Base-by-base conservation (phyloP, 345 rosid species). In the Syzygium aromaticum region DNA sequence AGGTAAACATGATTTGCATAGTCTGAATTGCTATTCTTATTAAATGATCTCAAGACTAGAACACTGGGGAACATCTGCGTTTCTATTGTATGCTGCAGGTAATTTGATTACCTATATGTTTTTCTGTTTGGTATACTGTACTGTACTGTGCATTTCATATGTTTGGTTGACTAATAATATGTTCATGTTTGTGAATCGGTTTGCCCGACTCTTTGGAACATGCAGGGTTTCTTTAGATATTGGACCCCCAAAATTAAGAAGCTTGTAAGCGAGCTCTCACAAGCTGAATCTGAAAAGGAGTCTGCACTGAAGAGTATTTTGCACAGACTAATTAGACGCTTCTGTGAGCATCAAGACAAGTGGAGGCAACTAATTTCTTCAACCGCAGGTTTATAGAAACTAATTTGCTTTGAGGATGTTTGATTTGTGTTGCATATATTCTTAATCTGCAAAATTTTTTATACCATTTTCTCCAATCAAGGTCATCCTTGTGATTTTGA, bases 211-310 rank as follows among this genome's bases (percentile, higher is more conserved):
- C 85, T 84, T 52, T 52, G 86, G 85, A 64, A 30, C 84, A 73
- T 92, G 85, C 94, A 98, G 99, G 99, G 99, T 64, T 92, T 93
- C 89, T 94, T 88, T 89, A 94, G 99, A 86, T 96, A 96, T 90
- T 98, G 99, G 99, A 94, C 93, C 91, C 98, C 98, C 78, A 91
- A 89, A 86, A 95, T 95, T 88, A 98, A 95, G 93, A 94, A 93
- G 90, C 87, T 90, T 86, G 57, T 95, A 84, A 93, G 89, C 86
- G 96, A 94, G 90, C 95, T 94, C 77, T 92, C 98, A 64, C 95
- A 94, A 90, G 95, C 98, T 89, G 96, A 94, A 92, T 91, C 95
- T 89, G 98, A 95, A 87, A 95, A 95, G 90, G 99, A 96, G 89
- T 87, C 91, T 4, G 90, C 96, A 30, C 91, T 98, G 88, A 97